Conservation (phyloP, 805 yeast species). For the Wickerhamiella kurtzmanii region DNA sequence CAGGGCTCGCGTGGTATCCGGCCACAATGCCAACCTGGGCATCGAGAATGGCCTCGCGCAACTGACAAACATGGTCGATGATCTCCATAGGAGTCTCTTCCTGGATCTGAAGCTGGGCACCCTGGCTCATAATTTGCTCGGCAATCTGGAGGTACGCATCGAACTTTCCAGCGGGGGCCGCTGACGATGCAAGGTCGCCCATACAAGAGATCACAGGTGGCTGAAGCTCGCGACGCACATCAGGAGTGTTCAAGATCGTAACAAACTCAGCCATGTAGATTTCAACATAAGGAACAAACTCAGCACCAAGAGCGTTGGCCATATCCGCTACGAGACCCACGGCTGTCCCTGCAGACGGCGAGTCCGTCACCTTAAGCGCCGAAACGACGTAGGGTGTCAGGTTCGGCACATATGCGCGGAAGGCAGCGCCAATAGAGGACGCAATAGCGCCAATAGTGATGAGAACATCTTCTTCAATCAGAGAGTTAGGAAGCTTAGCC, state of each 20-base stretch:
- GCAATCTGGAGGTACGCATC: constrained; percentile 65
- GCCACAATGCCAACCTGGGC: constrained; percentile 92
- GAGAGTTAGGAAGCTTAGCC: constrained; percentile 49
- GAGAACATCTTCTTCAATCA: constrained; percentile 88
- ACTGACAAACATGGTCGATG: constrained; percentile 54
- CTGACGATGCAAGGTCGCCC: constrained; percentile 88
- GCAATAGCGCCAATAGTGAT: constrained; percentile 87
- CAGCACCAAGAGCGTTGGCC: constrained; percentile 70
- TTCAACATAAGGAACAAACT: constrained; percentile 59
- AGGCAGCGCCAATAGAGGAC: constrained; percentile 56
- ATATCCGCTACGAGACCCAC: constrained; percentile 93
- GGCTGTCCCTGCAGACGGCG: constrained; percentile 75
- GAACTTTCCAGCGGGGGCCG: constrained; percentile 66
- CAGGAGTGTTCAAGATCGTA: constrained; percentile 48
- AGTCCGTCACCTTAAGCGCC: constrained; percentile 71
- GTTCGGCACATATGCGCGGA: constrained; percentile 62
- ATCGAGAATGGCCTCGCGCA: constrained; percentile 84
- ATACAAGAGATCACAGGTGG: constrained; percentile 84
- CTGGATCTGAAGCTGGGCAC: constrained; percentile 21
- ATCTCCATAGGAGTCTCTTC: constrained; percentile 55
- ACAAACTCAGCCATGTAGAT: constrained; percentile 78
- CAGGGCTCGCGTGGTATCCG: constrained; percentile 63
- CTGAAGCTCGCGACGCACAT: constrained; percentile 65
- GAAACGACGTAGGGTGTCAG: constrained; percentile 71
- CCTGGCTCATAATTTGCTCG: constrained; percentile 46